A percentile compares a stretch with the other conserved stretches of the same genome.
These are phyloP conservation scores for Haberlea rhodopensis DNA, from an alignment of 257 asterid species.

Conservation along the genomic window DNA sequence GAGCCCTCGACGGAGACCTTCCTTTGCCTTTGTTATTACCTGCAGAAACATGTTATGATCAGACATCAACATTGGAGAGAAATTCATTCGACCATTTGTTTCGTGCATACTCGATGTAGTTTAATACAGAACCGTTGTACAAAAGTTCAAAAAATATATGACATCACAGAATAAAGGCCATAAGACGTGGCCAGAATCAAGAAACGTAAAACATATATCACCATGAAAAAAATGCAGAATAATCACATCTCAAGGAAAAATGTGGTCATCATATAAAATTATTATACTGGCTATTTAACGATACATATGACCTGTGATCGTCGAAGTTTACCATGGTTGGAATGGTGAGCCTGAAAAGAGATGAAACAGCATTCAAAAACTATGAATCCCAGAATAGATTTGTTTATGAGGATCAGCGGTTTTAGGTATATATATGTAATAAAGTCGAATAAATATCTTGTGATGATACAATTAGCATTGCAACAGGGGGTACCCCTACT, in stretches of 20 bases:
- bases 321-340: slow-evolving; percentile 31
- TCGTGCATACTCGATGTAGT: too few relatives aligned
- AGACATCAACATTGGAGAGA: not conserved
- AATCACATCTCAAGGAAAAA: not conserved
- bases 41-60: slow-evolving; percentile 18
- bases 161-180: not conserved
- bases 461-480: not conserved
- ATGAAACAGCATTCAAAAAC: not conserved
- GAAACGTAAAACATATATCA: not conserved
- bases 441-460: not conserved
- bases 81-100: too few relatives aligned
- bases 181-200: not conserved
- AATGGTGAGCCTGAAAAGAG: slow-evolving; percentile 41
- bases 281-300: too few relatives aligned
- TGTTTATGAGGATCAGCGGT: not conserved
- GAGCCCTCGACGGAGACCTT: slow-evolving; percentile 34
- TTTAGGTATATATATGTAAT: not conserved
- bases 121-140: too few relatives aligned
- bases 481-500: slow-evolving; percentile 43
- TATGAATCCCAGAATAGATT: too few relatives aligned
- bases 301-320: not conserved
- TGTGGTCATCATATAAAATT: not conserved
- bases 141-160: too few relatives aligned
- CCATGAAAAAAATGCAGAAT: not conserved
- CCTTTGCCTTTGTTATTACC: slow-evolving; percentile 26